Evolutionary conservation across 1,284 basidiomycete genomes (phyloP).

Genomic region (Porodaedalea pini): DNA sequence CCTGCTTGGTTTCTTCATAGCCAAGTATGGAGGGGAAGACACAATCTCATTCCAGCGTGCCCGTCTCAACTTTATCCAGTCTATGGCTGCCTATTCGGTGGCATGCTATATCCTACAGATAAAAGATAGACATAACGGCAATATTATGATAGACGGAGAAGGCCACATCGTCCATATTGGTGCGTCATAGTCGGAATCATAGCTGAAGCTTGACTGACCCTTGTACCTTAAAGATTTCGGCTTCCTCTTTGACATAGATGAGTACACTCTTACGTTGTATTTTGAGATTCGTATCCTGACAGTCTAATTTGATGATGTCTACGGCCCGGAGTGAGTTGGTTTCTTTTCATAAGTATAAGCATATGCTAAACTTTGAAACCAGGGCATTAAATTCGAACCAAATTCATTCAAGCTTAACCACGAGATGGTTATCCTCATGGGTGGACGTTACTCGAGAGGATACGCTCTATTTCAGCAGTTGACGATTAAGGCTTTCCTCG

Average conservation of each 20-base stretch:
- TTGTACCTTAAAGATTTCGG: slow-evolving; percentile 76
- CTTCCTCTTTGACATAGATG: slow-evolving; percentile 97
- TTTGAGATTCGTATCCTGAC: background rate
- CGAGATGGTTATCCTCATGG: slow-evolving; percentile 98
- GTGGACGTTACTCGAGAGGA: slow-evolving; percentile 88
- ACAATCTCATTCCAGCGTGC: slow-evolving; percentile 90
- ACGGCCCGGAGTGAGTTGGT: slow-evolving; percentile 63
- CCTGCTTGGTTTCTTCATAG: slow-evolving; percentile 90
- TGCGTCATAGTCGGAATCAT: slow-evolving; percentile 34
- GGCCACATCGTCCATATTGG: slow-evolving; percentile 96
- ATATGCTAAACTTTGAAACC: slow-evolving; percentile 22
- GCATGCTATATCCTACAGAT: slow-evolving; percentile 97
- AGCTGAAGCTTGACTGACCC: slow-evolving; percentile 17
- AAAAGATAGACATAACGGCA: slow-evolving; percentile 97
- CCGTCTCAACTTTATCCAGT: slow-evolving; percentile 94
- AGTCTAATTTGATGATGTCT: slow-evolving; percentile 20
- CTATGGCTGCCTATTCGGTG: slow-evolving; percentile 99
- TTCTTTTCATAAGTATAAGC: slow-evolving; percentile 9
- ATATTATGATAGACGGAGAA: slow-evolving; percentile 98
- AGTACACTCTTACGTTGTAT: slow-evolving; percentile 39
- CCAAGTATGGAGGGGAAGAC: slow-evolving; percentile 90
- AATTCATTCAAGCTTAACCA: slow-evolving; percentile 97
- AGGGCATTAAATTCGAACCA: slow-evolving; percentile 97
- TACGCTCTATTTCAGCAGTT: slow-evolving; percentile 93
- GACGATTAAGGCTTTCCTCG: slow-evolving; percentile 94